A percentile compares a stretch with the other conserved stretches of the same genome.
Evolutionary conservation across 2,329 filamentous ascomycete species (phyloP).

Genomic region (Ophiostoma piceae): DNA sequence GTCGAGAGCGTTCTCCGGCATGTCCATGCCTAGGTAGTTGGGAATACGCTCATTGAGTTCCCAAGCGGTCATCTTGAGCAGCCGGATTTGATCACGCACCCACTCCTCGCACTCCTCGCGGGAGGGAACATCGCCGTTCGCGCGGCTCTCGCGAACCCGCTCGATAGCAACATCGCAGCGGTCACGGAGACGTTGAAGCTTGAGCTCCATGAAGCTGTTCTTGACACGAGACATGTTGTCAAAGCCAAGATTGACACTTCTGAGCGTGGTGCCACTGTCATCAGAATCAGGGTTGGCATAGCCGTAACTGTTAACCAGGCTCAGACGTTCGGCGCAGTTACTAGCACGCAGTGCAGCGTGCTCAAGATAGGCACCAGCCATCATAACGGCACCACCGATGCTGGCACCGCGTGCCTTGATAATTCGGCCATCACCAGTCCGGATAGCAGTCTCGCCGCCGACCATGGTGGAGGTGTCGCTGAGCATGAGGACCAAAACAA

Average conservation of each 20-base stretch:
- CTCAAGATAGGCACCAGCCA: conserved; percentile 24
- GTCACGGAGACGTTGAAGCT: conserved; percentile 23
- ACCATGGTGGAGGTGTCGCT: conserved; percentile 26
- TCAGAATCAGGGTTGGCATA: conserved; percentile 25
- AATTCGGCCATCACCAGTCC: conserved; percentile 15
- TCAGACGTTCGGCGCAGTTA: conserved; percentile 25
- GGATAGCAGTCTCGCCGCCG: conserved; percentile 26
- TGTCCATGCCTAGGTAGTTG: conserved; percentile 13
- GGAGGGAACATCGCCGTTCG: conserved; percentile 12
- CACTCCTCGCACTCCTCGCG: conserved; percentile 23
- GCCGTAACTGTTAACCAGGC: conserved; percentile 26
- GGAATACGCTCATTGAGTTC: conserved; percentile 20
- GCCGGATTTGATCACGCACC: conserved; percentile 22
- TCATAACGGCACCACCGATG: conserved; percentile 24
- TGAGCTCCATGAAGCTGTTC: conserved; percentile 23
- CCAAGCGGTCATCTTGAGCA: conserved; percentile 24
- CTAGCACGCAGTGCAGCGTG: conserved; percentile 26
- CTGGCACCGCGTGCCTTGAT: conserved; percentile 24
- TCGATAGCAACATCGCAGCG: conserved; percentile 21
- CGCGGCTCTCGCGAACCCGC: conserved; percentile 18
- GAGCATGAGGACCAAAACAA: conserved; percentile 25
- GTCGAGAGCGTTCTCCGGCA: conserved; percentile 7
- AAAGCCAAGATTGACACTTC: conserved; percentile 21
- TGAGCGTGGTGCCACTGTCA: conserved; percentile 24
- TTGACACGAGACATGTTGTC: conserved; percentile 23